Conservation (phyloP, 495 filamentous ascomycete species). For the Aeminium ludgeri region DNA sequence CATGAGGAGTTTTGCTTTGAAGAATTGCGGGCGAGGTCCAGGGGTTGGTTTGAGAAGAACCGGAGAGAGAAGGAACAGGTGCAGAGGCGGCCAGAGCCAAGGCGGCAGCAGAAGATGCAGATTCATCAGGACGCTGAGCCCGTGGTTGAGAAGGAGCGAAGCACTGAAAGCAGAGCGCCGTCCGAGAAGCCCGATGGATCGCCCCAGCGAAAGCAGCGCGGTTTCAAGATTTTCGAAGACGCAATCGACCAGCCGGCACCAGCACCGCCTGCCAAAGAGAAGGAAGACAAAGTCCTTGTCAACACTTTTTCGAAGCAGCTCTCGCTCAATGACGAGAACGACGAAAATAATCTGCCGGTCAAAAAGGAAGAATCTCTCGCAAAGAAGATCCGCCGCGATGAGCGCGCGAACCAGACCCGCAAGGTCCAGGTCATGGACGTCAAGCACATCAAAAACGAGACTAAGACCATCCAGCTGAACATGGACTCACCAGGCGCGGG, state of each 20-base stretch:
- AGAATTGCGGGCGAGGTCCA: constrained; percentile 63
- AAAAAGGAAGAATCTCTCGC: constrained; percentile 17
- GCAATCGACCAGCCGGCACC: neutral
- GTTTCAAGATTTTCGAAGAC: constrained; percentile 16
- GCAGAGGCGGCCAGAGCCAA: no score
- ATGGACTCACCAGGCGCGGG: constrained; percentile 71
- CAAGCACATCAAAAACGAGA: constrained; percentile 27
- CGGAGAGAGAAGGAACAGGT: constrained; percentile 41
- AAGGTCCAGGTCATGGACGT: constrained; percentile 65
- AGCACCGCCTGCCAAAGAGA: neutral
- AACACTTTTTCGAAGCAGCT: constrained; percentile 12
- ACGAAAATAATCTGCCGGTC: constrained; percentile 24
- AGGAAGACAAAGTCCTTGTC: constrained; percentile 8
- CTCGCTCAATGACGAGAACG: constrained; percentile 20
- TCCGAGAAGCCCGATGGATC: neutral
- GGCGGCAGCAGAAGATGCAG: neutral
- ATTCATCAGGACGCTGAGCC: neutral
- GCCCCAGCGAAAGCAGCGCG: constrained; percentile 2
- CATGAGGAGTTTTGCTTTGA: constrained; percentile 76
- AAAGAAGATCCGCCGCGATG: constrained; percentile 24
- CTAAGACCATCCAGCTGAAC: constrained; percentile 64
- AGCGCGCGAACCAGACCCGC: constrained; percentile 28
- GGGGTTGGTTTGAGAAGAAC: constrained; percentile 58
- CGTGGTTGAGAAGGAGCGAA: neutral
- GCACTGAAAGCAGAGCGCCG: neutral